A percentile compares a stretch with the other conserved stretches of the same genome.
These are phyloP conservation scores for Alternaria solani DNA, from an alignment of 2,329 filamentous ascomycete genomes.

Conservation along the genomic window DNA sequence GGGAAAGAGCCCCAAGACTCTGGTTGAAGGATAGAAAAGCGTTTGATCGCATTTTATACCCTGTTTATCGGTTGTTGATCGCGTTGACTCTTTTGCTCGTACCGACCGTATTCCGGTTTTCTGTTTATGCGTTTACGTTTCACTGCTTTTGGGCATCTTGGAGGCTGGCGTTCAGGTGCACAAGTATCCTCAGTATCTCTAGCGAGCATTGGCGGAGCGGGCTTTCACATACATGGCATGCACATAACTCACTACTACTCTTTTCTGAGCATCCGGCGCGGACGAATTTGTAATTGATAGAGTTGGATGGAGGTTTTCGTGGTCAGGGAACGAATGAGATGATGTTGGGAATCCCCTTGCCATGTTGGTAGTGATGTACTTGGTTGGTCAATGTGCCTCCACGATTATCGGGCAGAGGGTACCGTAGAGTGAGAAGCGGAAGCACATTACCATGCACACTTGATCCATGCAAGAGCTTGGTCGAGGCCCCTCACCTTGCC, in stretches of 20 bases:
- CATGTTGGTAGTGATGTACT: neutral
- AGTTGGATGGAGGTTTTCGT: conserved; percentile 19
- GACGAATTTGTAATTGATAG: conserved; percentile 39
- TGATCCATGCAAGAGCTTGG: neutral
- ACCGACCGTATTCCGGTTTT: conserved; percentile 35
- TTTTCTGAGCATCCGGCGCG: conserved; percentile 15
- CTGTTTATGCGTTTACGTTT: conserved; percentile 35
- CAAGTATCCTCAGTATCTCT: conserved; percentile 44
- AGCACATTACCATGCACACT: neutral
- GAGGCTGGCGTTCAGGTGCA: conserved; percentile 43
- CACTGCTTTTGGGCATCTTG: conserved; percentile 24
- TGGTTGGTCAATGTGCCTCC: neutral
- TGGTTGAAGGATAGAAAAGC: conserved; percentile 75
- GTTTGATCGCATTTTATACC: conserved; percentile 30
- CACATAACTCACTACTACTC: conserved; percentile 36
- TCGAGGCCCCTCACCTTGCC: conserved; percentile 6
- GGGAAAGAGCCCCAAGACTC: conserved; percentile 78
- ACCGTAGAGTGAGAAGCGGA: neutral
- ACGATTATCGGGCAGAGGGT: neutral
- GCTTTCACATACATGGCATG: conserved; percentile 45
- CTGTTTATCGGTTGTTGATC: conserved; percentile 31
- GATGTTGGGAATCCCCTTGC: conserved; percentile 4
- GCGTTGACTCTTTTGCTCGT: conserved; percentile 21
- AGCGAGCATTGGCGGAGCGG: conserved; percentile 52
- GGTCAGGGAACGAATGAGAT: conserved; percentile 19